Evolutionary conservation across 305 asterid genomes (phyloP).

Genomic region (Fraxinus sp.): DNA sequence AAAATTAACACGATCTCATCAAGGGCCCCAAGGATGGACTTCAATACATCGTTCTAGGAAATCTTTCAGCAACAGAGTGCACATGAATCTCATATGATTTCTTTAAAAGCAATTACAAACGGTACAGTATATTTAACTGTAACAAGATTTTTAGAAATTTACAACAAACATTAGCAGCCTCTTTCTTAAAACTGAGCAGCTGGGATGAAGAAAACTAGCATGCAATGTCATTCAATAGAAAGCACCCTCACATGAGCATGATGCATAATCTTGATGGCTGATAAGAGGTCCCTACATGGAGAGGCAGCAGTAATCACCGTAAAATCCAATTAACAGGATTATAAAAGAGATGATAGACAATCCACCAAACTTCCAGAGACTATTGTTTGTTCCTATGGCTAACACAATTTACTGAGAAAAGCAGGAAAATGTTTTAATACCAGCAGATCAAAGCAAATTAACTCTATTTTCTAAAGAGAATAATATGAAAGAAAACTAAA

Average conservation of each 20-base stretch:
- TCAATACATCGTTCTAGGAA: constrained; percentile 28
- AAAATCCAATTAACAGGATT: not conserved
- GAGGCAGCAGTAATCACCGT: constrained; percentile 1
- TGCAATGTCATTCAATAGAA: not conserved
- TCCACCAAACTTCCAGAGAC: not conserved
- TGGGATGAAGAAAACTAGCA: constrained; percentile 9
- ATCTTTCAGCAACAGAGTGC: not conserved
- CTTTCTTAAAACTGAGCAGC: constrained; percentile 15
- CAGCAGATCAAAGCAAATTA: not conserved
- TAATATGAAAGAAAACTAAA: not conserved
- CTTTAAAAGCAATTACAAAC: constrained; percentile 20
- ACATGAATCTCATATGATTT: constrained; percentile 21
- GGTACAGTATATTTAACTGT: constrained; percentile 7
- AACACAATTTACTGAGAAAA: not conserved
- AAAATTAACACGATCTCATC: constrained; percentile 10
- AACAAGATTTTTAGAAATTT: constrained; percentile 37
- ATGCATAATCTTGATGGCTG: constrained; percentile 25
- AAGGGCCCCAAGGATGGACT: constrained; percentile 10
- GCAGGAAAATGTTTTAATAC: not conserved
- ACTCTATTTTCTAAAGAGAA: not conserved
- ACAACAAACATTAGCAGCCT: constrained; percentile 34
- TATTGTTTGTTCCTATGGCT: not conserved
- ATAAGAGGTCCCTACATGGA: constrained; percentile 15
- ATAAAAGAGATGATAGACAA: not conserved
- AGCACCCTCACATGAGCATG: constrained; percentile 9